Evolutionary conservation across 1,284 basidiomycete genomes (phyloP).

Genomic region (Golubevia sp.): DNA sequence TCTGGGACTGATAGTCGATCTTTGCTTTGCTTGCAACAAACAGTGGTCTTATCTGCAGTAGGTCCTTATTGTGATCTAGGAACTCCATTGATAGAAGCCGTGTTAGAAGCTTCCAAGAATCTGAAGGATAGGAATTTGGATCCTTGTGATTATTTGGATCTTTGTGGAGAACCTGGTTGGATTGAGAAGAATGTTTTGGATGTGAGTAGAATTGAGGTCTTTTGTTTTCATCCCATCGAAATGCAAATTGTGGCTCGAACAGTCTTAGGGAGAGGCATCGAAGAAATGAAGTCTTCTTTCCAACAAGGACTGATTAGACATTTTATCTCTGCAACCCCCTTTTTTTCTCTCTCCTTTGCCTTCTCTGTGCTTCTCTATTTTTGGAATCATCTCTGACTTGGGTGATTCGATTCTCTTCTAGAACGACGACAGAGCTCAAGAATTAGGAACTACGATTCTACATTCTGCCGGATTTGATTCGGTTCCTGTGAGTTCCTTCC

Average conservation of each 20-base stretch:
- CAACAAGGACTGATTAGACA: no score
- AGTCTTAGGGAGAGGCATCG: not conserved
- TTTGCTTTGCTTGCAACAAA: no score
- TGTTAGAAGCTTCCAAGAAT: not conserved
- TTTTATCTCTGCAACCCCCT: no score
- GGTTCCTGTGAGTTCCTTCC: not conserved
- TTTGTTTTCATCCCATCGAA: not conserved
- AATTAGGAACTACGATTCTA: not conserved
- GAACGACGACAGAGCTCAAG: not conserved
- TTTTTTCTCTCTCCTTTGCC: no score
- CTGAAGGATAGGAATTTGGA: not conserved
- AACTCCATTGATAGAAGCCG: not conserved
- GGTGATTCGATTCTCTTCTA: not conserved
- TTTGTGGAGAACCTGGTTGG: not conserved
- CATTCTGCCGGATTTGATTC: not conserved
- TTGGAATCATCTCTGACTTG: no score
- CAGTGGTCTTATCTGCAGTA: not conserved
- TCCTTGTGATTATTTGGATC: slow-evolving; percentile 2
- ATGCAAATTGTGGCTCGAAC: not conserved
- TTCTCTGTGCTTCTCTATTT: no score
- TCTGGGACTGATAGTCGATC: not conserved
- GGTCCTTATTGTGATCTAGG: not conserved
- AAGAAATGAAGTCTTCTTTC: no score
- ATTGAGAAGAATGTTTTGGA: not conserved
- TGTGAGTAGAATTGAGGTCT: not conserved